Base-by-base conservation (phyloP, 1,139 yeast genomes). In the Kodamaea fungicola region DNA sequence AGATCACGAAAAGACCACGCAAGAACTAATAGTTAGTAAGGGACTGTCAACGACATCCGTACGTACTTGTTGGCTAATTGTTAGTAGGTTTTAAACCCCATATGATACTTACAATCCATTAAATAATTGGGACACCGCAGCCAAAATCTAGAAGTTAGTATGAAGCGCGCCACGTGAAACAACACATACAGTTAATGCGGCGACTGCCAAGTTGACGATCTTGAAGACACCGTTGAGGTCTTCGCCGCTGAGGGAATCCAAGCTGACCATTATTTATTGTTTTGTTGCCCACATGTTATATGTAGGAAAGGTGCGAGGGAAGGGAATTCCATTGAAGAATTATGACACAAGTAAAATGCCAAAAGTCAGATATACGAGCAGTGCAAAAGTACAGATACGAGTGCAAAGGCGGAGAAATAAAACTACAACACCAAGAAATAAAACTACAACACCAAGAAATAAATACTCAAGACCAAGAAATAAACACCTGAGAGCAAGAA, bases 131-230 rank as follows among this genome's bases (percentile, higher is more conserved):
- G 80, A 74, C 30, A 74, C 59, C 22, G 86, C 94, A 24, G 71
- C 74, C 67, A 54, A 70, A 43, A 45, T 69, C 78, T 74, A 43
- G 22, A 22, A 30, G 63, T 59, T 59, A 56, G 62, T 49, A 44
- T 12, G 10, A 12, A 9, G 7, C 12, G 16, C 25, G 29, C 12
- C 13, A 22, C 30, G 22, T 8, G n/a, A 10, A 24, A 13, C 8
- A 8, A n/a, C 27, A 62, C 84, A 40, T 61, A 81, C 82, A 9
- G 81, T 47, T 33, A 85, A 60, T 1, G 70, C 71, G 5, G 87
- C 89, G 23, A 84, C 83, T 2, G 71, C 62, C 40, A 87, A 57
- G 53, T 87, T 86, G 52, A 78, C 75, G 28, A 74, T 66, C 49
- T 76, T 81, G 64, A 87, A 85, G 12, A 71, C 74, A 12, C 75